Evolutionary conservation across 2,329 filamentous ascomycete genomes (phyloP).

Genomic region (Arachnomyces sp.): DNA sequence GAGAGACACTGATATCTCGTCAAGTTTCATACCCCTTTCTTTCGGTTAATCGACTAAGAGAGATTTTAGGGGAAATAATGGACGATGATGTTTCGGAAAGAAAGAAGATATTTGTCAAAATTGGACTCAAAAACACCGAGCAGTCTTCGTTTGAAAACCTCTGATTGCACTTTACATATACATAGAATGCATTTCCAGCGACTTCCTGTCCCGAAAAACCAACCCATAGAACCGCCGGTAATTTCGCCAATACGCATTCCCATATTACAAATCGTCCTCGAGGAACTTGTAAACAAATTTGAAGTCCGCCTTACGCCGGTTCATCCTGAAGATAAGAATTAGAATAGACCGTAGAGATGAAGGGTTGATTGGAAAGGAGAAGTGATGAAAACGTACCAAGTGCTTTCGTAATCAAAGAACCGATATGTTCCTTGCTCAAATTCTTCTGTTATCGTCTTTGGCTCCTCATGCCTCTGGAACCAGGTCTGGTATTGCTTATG

Average conservation of each 20-base stretch:
- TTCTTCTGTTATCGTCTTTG: constrained; percentile 96
- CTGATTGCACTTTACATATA: no score
- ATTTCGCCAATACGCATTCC: neutral
- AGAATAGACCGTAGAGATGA: constrained; percentile 7
- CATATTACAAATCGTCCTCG: constrained; percentile 71
- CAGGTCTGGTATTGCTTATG: constrained; percentile 99
- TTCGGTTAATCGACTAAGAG: no score
- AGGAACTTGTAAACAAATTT: constrained; percentile 98
- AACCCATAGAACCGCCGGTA: no score
- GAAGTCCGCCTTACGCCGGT: constrained; percentile 93
- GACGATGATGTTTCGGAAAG: no score
- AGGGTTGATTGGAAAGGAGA: no score
- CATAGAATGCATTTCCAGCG: no score
- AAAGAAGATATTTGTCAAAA: no score
- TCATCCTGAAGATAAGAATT: constrained; percentile 65
- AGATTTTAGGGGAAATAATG: no score
- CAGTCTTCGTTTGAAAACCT: no score
- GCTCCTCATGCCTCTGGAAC: constrained; percentile 98
- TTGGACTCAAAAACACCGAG: no score
- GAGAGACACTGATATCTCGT: no score
- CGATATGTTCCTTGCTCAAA: constrained; percentile 98
- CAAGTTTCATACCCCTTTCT: no score
- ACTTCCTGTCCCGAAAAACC: constrained; percentile 1
- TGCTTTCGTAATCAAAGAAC: constrained; percentile 99
- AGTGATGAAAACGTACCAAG: constrained; percentile 61